Evolutionary conservation across 164 flowering plant species (phyloP).

Genomic region (Buxus sempervirens): DNA sequence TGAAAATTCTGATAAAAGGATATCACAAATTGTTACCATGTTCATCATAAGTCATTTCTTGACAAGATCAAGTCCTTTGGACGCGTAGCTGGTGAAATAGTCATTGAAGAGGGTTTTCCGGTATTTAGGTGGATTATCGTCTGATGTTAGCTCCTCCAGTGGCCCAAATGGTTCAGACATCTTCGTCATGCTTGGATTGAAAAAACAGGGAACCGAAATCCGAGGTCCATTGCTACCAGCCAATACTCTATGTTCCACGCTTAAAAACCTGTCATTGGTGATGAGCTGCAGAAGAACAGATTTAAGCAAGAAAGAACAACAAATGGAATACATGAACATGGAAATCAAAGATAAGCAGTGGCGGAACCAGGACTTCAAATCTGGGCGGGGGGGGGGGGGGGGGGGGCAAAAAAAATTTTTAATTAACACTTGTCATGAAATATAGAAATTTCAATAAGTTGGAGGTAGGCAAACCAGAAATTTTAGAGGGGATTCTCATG

Average conservation of each 20-base stretch:
- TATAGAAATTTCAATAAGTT: too few relatives aligned
- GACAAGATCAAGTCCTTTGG: neutral
- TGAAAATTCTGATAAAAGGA: too few relatives aligned
- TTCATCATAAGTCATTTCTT: too few relatives aligned
- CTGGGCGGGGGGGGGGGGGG: too few relatives aligned
- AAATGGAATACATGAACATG: too few relatives aligned
- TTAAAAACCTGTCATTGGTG: conserved; percentile 30
- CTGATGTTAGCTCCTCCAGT: conserved; percentile 27
- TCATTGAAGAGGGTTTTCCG: neutral
- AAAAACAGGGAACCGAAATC: conserved; percentile 35
- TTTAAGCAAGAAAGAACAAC: neutral
- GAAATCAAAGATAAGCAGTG: too few relatives aligned
- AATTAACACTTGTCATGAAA: too few relatives aligned
- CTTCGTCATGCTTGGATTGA: neutral
- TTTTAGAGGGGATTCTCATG: too few relatives aligned
- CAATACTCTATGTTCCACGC: conserved; percentile 32
- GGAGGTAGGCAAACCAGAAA: too few relatives aligned
- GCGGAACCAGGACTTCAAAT: too few relatives aligned
- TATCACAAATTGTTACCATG: too few relatives aligned
- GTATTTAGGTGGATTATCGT: conserved; percentile 22
- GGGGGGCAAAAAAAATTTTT: too few relatives aligned
- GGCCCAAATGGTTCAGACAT: conserved; percentile 17
- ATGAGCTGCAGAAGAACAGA: conserved; percentile 22
- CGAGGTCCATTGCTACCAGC: conserved; percentile 30
- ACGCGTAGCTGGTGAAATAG: neutral